Evolutionary conservation across 192 early-diverging fungal genomes (phyloP).

Genomic region (Helicostylum pulchrum): DNA sequence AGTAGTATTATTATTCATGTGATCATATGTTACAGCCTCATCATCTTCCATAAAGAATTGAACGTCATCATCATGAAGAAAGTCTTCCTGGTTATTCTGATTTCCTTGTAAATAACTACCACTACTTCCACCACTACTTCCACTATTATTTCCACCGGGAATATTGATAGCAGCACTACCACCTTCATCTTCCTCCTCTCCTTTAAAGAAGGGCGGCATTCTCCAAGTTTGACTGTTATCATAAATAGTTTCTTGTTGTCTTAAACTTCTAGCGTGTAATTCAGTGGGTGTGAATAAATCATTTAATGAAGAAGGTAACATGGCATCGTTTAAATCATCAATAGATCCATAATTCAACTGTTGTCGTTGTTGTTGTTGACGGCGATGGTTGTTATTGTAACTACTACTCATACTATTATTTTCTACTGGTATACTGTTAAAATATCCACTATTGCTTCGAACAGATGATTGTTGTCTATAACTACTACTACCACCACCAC

Average conservation of each 20-base stretch:
- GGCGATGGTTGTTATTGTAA: not conserved
- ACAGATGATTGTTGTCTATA: not conserved
- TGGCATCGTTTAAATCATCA: slow-evolving; percentile 28
- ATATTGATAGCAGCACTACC: slow-evolving; percentile 21
- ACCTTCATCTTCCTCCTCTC: not conserved
- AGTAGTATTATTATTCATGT: slow-evolving; percentile 2
- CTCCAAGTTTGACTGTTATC: not conserved
- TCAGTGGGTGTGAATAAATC: slow-evolving; percentile 54
- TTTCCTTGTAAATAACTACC: slow-evolving; percentile 2
- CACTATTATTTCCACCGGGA: slow-evolving; percentile 1
- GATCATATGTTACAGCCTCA: slow-evolving; percentile 11
- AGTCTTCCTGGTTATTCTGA: not conserved
- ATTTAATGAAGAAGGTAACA: slow-evolving; percentile 52
- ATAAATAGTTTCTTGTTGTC: slow-evolving; percentile 13
- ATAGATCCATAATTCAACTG: not conserved
- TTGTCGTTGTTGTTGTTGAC: not conserved
- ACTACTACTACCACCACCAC: no score
- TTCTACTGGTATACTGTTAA: not conserved
- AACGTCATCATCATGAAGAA: slow-evolving; percentile 23
- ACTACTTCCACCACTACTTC: not conserved
- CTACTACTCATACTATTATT: not conserved
- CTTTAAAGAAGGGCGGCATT: not conserved
- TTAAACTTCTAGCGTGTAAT: slow-evolving; percentile 20
- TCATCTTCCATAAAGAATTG: slow-evolving; percentile 30
- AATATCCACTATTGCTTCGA: not conserved